These are phyloP conservation scores for Novymonas esmeraldas DNA, from an alignment of 208 protist species.

Conservation along the genomic window DNA sequence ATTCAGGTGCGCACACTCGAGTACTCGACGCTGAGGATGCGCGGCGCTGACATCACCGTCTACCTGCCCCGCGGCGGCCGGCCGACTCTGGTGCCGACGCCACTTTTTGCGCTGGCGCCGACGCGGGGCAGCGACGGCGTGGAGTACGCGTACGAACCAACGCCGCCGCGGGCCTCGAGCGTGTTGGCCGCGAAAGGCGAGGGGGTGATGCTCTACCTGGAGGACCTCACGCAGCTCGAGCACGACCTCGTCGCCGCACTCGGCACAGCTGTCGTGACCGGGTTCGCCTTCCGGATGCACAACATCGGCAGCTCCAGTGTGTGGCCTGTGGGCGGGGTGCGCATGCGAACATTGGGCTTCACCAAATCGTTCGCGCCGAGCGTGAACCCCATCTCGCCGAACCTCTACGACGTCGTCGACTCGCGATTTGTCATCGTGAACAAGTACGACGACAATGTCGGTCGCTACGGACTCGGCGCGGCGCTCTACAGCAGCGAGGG, in stretches of 20 bases:
- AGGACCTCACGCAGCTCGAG: constrained; percentile 19
- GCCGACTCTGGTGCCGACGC: constrained; percentile 1
- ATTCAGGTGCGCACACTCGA: constrained; percentile 65
- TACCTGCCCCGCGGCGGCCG: not conserved
- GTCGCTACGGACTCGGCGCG: constrained; percentile 34
- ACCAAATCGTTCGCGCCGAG: constrained; percentile 4
- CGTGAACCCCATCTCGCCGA: constrained; percentile 43
- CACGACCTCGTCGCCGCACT: constrained; percentile 1
- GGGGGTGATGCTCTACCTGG: constrained; percentile 1
- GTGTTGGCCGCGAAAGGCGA: constrained; percentile 1
- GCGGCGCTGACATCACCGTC: constrained; percentile 20
- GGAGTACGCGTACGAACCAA: constrained; percentile 10
- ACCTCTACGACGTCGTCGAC: constrained; percentile 55
- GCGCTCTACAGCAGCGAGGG: constrained; percentile 34
- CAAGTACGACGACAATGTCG: constrained; percentile 14
- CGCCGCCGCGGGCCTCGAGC: constrained; percentile 7
- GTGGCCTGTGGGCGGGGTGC: constrained; percentile 6
- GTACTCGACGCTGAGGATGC: constrained; percentile 22
- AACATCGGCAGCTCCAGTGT: not conserved
- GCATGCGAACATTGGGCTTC: constrained; percentile 34
- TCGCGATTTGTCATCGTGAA: constrained; percentile 40
- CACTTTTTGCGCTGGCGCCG: not conserved
- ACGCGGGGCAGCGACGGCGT: not conserved
- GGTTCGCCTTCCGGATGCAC: constrained; percentile 17
- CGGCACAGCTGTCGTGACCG: not conserved